Base-by-base conservation (phyloP, 352 stramenopile genomes). In the Saprolegnia parasitica region DNA sequence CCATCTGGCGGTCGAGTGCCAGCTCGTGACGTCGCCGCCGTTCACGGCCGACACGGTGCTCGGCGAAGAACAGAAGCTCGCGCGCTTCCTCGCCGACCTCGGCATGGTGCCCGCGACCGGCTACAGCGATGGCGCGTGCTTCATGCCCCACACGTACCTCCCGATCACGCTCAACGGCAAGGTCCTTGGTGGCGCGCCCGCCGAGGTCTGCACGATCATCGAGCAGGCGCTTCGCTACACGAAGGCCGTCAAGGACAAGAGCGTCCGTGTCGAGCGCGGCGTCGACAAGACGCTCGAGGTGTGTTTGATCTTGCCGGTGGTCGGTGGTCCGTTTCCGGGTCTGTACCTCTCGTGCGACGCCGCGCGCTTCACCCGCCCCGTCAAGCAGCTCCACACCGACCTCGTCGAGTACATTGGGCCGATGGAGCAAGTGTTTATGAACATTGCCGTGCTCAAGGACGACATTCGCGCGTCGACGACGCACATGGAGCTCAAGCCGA, bases 401-500 rank as follows among this genome's bases (percentile, higher is more conserved):
- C 89, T 87, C 56, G 86, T 96, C 18, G 98, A 99, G 78, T 96
- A 94, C 70, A 99, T 99, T 77, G 97, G 97, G 3, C 93, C 97
- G 0, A 98, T 99, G 93, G 97, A 99, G 78, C 86, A 96, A 70
- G 93, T 97, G 32, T 99, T 98, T 72, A 96, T 99, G 92, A 91
- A 99, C 68, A 99, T 99, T 79, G 96, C 96, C 0, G 98, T 96
- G 77, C 94, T 97, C 23, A 88, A 96, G 65, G 88, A 97, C 73
- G 97, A 99, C 75, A 81, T 99, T 37, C 85, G 95, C n/a, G 84
- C 94, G 35, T 95, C 93, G 32, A 99, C 96, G 40, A 99, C 96
- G 37, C 98, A 99, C 87, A 95, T 98, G 77, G 98, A 99, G 78
- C 89, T 99, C 56, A 96, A 98, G 79, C 96, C 98, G 5, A 98